Evolutionary conservation across 2,329 filamentous ascomycete species (phyloP), one percentile per base, ranked within the genome.

Genomic region (Diplodia corticola): DNA sequence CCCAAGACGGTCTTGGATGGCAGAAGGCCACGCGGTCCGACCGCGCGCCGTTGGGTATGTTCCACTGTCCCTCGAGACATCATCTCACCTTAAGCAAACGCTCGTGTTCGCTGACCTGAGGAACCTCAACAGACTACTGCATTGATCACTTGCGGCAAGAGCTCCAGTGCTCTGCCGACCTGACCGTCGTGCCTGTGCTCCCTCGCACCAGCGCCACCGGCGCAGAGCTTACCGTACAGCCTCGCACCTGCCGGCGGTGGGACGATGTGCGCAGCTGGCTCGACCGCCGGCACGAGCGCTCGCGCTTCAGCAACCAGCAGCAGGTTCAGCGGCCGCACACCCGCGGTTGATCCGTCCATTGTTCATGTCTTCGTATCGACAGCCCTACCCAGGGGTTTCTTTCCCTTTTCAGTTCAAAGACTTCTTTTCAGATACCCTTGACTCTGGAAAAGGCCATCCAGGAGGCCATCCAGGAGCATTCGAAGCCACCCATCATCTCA

Each of bases 81-180:
- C 4, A 2, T 9, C 5, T 20, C 12, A 22, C 12, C 20, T 40
- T 10, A 5, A 17, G 10, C 28, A 22, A 28, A 53, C 17, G 20
- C 26, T 51, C 15, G 15, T 13, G n/a, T 12, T 40, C 17, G 28
- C 53, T 50, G 53, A 28, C 44, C 30, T 12, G 30, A 33, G 30
- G 9, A 33, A 10, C 13, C 7, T 28, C n/a, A 20, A 24, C 33
- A 66, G 64, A 66, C 48, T 53, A 60, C 64, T 66, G 64, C 46
- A 49, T 66, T 37, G 64, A 66, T 26, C 64, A 61, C 26, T 49
- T 66, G 22, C 55, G 64, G 15, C 64, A 66, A 28, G 37, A 57
- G 2, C 35, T 66, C 37, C 55, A 63, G 55, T 66, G 64, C 49
- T 66, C 64, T 10, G 64, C 64, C 13, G 64, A 66, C 48, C 55